Conservation (phyloP, 148 eudicot genomes). For the Arctostaphylos glauca region DNA sequence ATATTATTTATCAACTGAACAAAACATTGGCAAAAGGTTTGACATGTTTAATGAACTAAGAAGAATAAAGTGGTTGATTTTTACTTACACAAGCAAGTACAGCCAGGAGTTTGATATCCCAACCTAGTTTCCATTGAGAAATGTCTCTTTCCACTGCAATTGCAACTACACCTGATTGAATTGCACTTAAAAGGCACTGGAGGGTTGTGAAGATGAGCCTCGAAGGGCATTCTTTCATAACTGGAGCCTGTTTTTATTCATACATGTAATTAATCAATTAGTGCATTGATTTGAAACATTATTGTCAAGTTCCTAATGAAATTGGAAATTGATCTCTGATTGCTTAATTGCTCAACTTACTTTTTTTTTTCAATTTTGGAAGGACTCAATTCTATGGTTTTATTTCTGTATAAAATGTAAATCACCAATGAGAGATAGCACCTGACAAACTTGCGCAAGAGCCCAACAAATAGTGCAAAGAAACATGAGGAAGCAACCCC, state of each 20-base stretch:
- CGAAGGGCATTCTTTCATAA: constrained; percentile 55
- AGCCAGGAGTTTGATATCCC: constrained; percentile 65
- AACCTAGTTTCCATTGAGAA: constrained; percentile 60
- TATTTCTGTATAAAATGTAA: no score
- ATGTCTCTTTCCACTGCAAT: constrained; percentile 57
- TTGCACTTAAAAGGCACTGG: constrained; percentile 58
- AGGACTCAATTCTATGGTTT: no score
- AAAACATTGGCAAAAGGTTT: no score
- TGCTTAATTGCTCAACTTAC: no score
- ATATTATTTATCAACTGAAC: no score
- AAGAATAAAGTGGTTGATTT: no score
- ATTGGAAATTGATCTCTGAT: no score
- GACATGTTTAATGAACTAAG: no score
- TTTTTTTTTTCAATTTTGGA: no score
- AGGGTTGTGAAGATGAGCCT: constrained; percentile 57
- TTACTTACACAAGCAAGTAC: constrained; percentile 59
- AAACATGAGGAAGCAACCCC: constrained; percentile 10
- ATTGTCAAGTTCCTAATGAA: no score
- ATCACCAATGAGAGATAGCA: background rate
- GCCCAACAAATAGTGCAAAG: background rate
- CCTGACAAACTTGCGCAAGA: background rate
- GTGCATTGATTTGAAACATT: no score
- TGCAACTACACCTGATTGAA: constrained; percentile 63
- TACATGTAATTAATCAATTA: no score
- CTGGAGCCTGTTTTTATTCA: constrained; percentile 37